Evolutionary conservation across 73 alveolate genomes (phyloP).

Genomic region (Paramecium primaurelia): DNA sequence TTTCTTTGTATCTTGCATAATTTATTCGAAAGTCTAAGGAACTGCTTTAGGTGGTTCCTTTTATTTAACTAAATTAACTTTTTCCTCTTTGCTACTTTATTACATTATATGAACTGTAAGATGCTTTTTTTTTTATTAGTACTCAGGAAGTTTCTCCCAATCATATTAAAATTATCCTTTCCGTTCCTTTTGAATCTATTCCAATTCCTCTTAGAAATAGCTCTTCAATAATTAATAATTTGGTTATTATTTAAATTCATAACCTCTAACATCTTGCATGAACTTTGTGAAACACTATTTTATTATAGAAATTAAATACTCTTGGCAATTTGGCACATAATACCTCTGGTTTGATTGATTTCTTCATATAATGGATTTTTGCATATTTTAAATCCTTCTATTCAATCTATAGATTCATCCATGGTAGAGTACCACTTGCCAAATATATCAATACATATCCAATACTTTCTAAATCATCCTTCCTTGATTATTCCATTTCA

Average conservation of each 20-base stretch:
- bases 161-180: neutral
- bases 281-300: neutral
- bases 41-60: neutral
- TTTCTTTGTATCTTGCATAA: constrained; percentile 10
- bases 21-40: neutral
- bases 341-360: neutral
- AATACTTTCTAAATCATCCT: constrained; percentile 82
- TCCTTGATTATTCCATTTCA: constrained; percentile 76
- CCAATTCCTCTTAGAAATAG: neutral
- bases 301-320: neutral
- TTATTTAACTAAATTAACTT: neutral
- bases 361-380: constrained; percentile 19
- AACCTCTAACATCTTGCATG: neutral
- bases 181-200: neutral
- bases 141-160: constrained; percentile 41
- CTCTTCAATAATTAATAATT: constrained; percentile 17
- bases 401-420: constrained; percentile 66
- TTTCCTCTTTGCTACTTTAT: neutral
- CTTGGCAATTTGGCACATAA: constrained; percentile 24
- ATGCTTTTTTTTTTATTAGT: neutral
- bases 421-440: constrained; percentile 70
- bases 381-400: constrained; percentile 60
- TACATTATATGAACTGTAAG: constrained; percentile 29
- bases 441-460: constrained; percentile 74
- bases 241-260: constrained; percentile 20